A percentile compares a stretch with the other conserved stretches of the same genome.
Evolutionary conservation across 2,329 filamentous ascomycete species (phyloP).

Genomic region (Penicillium sp.): DNA sequence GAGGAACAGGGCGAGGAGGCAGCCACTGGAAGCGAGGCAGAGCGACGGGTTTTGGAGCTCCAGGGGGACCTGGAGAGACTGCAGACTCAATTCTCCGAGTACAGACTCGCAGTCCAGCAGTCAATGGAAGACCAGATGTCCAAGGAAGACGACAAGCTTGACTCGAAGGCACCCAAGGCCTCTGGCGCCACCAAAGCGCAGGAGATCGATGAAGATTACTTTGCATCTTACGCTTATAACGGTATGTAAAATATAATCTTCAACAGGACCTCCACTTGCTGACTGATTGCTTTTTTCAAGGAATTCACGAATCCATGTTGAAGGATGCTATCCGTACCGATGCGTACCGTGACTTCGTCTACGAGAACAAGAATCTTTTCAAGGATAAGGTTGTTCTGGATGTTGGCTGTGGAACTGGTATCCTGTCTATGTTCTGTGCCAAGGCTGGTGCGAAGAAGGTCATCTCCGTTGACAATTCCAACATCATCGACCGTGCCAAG

Average conservation of each 20-base stretch:
- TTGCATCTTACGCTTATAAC: slow-evolving; percentile 67
- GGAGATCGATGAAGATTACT: slow-evolving; percentile 62
- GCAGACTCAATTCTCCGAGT: slow-evolving; percentile 63
- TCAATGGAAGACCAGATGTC: slow-evolving; percentile 67
- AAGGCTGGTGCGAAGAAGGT: slow-evolving; percentile 84
- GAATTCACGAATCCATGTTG: slow-evolving; percentile 94
- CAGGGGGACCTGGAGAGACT: slow-evolving; percentile 63
- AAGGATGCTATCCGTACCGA: slow-evolving; percentile 87
- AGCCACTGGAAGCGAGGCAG: slow-evolving; percentile 36
- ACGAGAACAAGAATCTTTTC: slow-evolving; percentile 85
- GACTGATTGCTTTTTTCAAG: slow-evolving; percentile 43
- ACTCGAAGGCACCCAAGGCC: slow-evolving; percentile 21
- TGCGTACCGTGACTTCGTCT: slow-evolving; percentile 92
- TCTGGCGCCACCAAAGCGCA: slow-evolving; percentile 35
- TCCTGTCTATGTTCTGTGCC: slow-evolving; percentile 92
- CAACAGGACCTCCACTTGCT: slow-evolving; percentile 1
- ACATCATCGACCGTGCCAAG: slow-evolving; percentile 82
- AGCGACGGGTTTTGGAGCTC: slow-evolving; percentile 57
- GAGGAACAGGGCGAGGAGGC: slow-evolving; percentile 37
- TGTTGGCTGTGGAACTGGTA: slow-evolving; percentile 82
- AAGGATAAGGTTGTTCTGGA: slow-evolving; percentile 84
- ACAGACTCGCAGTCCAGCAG: slow-evolving; percentile 64
- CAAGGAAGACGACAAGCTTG: slow-evolving; percentile 51
- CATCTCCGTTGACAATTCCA: slow-evolving; percentile 88
- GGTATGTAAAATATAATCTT: slow-evolving; percentile 44